Conservation (phyloP, 805 yeast genomes). For the Saccharomycopsis javanensis region DNA sequence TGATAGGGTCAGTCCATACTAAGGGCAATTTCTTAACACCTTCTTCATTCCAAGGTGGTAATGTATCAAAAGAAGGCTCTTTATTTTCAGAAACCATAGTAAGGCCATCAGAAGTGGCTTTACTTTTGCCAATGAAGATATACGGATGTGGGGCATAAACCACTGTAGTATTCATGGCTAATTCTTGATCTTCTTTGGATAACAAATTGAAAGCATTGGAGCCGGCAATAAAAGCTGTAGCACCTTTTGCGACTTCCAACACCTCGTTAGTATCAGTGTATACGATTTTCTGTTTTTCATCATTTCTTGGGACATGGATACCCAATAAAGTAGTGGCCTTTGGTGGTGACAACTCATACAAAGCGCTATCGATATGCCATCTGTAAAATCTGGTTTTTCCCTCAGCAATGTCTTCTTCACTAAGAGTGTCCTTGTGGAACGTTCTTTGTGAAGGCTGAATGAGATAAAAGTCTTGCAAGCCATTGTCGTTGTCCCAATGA, state of each 20-base stretch:
- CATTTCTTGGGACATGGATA: constrained; percentile 62
- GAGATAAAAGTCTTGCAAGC: constrained; percentile 44
- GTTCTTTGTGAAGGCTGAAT: constrained; percentile 80
- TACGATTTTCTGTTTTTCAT: constrained; percentile 51
- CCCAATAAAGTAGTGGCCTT: constrained; percentile 78
- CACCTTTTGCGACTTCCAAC: constrained; percentile 66
- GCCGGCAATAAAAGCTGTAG: constrained; percentile 87
- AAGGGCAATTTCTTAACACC: constrained; percentile 72
- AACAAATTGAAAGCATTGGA: constrained; percentile 61
- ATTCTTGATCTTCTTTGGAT: constrained; percentile 58
- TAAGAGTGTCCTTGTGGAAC: constrained; percentile 62
- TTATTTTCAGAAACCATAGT: constrained; percentile 77
- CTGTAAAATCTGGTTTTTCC: constrained; percentile 74
- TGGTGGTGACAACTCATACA: constrained; percentile 80
- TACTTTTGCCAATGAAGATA: constrained; percentile 70
- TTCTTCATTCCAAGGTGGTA: constrained; percentile 76
- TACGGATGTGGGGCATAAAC: constrained; percentile 91
- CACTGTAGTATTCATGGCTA: constrained; percentile 69
- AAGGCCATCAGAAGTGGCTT: constrained; percentile 77
- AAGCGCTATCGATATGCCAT: constrained; percentile 91
- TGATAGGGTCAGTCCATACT: constrained; percentile 89
- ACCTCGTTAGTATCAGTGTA: constrained; percentile 61
- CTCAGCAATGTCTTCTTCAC: constrained; percentile 50
- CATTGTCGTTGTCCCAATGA: constrained; percentile 42
- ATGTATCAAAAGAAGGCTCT: constrained; percentile 53